Base-by-base conservation (phyloP, 164 flowering plant species). In the Liriodendron chinense region DNA sequence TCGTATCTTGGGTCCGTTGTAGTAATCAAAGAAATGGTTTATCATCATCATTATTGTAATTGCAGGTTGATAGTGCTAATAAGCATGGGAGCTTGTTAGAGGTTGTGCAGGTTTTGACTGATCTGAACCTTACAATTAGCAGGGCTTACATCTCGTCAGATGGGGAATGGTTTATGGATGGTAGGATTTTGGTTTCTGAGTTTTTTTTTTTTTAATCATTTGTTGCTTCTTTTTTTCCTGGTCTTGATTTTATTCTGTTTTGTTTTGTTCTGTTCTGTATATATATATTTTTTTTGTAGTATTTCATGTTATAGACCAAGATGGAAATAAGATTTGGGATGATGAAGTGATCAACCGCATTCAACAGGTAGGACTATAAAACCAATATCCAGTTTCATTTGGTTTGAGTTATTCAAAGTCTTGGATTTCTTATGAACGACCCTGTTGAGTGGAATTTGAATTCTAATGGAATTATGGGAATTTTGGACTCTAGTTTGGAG, bases 91-190 rank as follows among this genome's bases (percentile, higher is more conserved):
- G 86, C 70, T 82, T 92, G 13, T 78, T 92, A n/a, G 89, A 90
- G 75, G 94, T 90, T 68, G 88, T 92, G 47, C 94, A 92, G 76
- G 88, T 88, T 76, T 85, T 92, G 69, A 83, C 89, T 22, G 94
- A 92, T 78, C 76, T 89, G 67, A 87, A 92, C 73, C 91, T 92
- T 25, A 79, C 78, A 12, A 87, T 90, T 47, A 87, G 74, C 25
- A 90, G 88, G 70, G 96, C 94, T 13, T 90, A 92, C 78, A 87
- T 92, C 53, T 89, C 93, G 43, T 90, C 93, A 20, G 96, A 92
- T 83, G 92, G 92, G 1, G 91, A 84, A 63, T 92, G 94, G 94
- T 92, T 92, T 80, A 92, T 92, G 96, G 94, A 92, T 78, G 96
- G 96, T 90, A 82, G 22, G 82, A 3, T 69, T 76, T 14, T 50